Evolutionary conservation across 192 early-diverging fungal species (phyloP).

Genomic region (Coemansia guatemalensis): DNA sequence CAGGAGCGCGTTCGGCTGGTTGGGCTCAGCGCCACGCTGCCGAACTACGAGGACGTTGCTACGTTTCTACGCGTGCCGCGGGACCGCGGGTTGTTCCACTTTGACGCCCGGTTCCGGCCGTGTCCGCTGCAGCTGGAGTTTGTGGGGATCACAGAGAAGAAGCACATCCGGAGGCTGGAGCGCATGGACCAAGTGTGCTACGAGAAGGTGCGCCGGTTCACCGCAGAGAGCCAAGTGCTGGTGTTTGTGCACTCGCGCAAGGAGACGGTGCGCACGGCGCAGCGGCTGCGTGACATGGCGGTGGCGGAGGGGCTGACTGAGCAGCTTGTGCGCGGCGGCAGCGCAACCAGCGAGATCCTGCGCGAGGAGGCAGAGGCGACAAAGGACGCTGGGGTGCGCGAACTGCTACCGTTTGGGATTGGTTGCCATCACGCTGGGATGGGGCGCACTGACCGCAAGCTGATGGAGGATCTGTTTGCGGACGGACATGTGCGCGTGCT

Average conservation of each 20-base stretch:
- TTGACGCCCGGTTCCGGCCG: slow-evolving; percentile 89
- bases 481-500: slow-evolving; percentile 90
- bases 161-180: slow-evolving; percentile 87
- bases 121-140: slow-evolving; percentile 96
- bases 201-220: slow-evolving; percentile 89
- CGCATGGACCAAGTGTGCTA: slow-evolving; percentile 97
- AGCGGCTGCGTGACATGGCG: slow-evolving; percentile 89
- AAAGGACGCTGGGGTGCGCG: slow-evolving; percentile 82
- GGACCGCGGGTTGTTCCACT: slow-evolving; percentile 83
- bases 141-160: slow-evolving; percentile 97
- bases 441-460: slow-evolving; percentile 84
- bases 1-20: slow-evolving; percentile 89
- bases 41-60: slow-evolving; percentile 96
- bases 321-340: slow-evolving; percentile 79
- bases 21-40: slow-evolving; percentile 90
- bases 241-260: slow-evolving; percentile 98
- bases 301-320: slow-evolving; percentile 84
- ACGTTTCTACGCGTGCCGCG: slow-evolving; percentile 87
- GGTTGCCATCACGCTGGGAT: slow-evolving; percentile 98
- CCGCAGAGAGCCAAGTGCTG: slow-evolving; percentile 82
- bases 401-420: slow-evolving; percentile 93
- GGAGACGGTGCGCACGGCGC: slow-evolving; percentile 95
- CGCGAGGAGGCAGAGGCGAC: slow-evolving; percentile 74
- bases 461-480: slow-evolving; percentile 91
- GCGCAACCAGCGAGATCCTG: slow-evolving; percentile 81